Percentiles rank a stretch among this genome's conserved stretches.
These are phyloP conservation scores for Phlebiopsis gigantea DNA, from an alignment of 768 basidiomycete genomes.

Conservation along the genomic window DNA sequence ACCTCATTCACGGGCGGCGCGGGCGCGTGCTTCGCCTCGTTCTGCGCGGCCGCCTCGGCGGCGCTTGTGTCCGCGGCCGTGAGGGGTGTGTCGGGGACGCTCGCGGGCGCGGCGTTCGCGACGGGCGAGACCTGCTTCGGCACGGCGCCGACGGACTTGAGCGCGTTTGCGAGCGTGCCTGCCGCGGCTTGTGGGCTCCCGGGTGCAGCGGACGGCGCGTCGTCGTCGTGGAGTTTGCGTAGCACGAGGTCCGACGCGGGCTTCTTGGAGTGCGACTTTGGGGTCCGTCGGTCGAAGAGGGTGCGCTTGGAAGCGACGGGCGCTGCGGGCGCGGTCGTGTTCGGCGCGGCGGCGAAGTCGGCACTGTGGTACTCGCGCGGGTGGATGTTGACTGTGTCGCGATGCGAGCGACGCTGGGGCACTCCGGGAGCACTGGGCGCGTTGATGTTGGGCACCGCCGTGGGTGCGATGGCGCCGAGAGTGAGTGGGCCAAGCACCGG, in stretches of 20 bases:
- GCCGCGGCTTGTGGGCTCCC: too few relatives aligned
- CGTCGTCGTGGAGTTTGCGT: too few relatives aligned
- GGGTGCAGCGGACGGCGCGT: too few relatives aligned
- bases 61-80: neutral
- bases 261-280: too few relatives aligned
- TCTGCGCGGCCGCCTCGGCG: neutral
- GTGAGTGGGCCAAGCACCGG: conserved; percentile 10
- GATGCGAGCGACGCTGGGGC: neutral
- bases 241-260: too few relatives aligned
- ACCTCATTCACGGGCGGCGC: neutral
- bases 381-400: neutral
- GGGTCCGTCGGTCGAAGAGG: neutral
- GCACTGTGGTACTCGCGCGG: conserved; percentile 5
- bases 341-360: conserved; percentile 9
- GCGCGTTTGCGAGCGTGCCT: neutral
- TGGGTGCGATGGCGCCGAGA: conserved; percentile 7
- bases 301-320: neutral
- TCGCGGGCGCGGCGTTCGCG: conserved; percentile 3
- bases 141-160: conserved; percentile 1
- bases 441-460: conserved; percentile 14
- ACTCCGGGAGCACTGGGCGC: neutral
- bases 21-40: neutral
- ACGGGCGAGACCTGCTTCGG: conserved; percentile 4
- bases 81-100: neutral
- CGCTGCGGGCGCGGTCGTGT: conserved; percentile 3